Evolutionary conservation across 116 monocot genomes (phyloP).

Genomic region (Phalaenopsis hybrid): DNA sequence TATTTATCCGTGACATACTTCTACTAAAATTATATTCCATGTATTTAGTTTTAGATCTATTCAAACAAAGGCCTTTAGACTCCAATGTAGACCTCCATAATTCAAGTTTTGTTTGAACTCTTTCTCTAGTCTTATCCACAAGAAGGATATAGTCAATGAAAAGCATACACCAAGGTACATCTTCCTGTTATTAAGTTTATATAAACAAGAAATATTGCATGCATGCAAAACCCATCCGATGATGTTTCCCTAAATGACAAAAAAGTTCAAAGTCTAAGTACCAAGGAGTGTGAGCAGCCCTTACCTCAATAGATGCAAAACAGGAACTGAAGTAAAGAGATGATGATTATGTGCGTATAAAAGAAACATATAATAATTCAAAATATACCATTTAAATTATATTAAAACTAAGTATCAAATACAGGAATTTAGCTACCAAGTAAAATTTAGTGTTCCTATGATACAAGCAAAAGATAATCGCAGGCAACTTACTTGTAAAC

Average conservation of each 20-base stretch:
- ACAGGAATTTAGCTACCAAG: neutral
- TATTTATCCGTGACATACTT: too few relatives aligned
- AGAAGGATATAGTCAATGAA: too few relatives aligned
- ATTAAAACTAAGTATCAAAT: neutral
- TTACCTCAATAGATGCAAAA: neutral
- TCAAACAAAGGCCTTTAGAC: too few relatives aligned
- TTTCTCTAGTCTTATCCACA: too few relatives aligned
- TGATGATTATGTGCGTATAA: neutral
- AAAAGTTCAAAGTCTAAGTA: neutral
- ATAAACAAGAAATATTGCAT: neutral
- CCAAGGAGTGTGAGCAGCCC: neutral
- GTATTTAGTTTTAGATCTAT: too few relatives aligned
- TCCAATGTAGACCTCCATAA: too few relatives aligned
- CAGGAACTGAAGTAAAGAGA: neutral
- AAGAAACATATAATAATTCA: neutral
- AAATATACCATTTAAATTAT: neutral
- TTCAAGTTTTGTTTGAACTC: too few relatives aligned
- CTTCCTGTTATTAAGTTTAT: neutral
- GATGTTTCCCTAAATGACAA: neutral
- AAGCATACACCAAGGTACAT: too few relatives aligned
- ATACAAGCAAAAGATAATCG: neutral
- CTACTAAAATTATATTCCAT: too few relatives aligned
- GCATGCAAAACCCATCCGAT: neutral
- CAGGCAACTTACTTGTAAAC: conserved; percentile 33
- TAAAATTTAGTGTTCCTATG: neutral